phyloP scores from a whole-genome alignment of 176 grass and related monocot genomes.

The Oryza rufipogon region DNA sequence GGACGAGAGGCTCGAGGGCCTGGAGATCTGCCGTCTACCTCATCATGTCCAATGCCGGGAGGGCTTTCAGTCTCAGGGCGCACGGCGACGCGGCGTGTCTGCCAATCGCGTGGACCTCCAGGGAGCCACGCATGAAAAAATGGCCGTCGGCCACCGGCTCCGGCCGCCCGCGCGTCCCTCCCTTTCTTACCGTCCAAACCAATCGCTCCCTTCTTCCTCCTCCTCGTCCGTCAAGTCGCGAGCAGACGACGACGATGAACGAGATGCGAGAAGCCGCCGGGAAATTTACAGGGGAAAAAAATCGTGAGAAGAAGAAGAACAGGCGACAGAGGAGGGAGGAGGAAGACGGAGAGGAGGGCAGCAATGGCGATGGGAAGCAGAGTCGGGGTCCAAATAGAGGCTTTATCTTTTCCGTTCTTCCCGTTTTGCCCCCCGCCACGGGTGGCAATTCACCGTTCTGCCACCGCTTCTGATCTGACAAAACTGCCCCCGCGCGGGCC shows the following conservation, averaged over 20 bases:
- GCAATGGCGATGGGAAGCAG: conserved; percentile 67
- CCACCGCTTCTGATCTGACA: conserved; percentile 23
- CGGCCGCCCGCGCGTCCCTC: conserved; percentile 1
- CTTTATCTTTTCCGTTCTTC: conserved; percentile 56
- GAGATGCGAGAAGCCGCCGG: conserved; percentile 3
- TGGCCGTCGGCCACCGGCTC: conserved; percentile 44
- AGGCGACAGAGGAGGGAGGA: not conserved
- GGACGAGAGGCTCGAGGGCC: not conserved
- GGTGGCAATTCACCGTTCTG: conserved; percentile 34
- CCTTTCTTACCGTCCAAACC: conserved; percentile 20
- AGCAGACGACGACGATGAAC: not conserved
- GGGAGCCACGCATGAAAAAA: conserved; percentile 58
- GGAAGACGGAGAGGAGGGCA: conserved; percentile 44
- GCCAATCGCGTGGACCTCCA: conserved; percentile 55
- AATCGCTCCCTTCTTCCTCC: conserved; percentile 5
- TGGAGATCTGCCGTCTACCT: conserved; percentile 65
- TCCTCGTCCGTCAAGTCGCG: conserved; percentile 14
- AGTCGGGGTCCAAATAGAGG: conserved; percentile 64
- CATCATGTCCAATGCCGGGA: conserved; percentile 84
- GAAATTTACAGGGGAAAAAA: conserved; percentile 28
- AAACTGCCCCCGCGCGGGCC: conserved; percentile 38
- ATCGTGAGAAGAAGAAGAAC: conserved; percentile 35
- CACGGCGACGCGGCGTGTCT: conserved; percentile 38
- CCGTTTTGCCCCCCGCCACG: conserved; percentile 17
- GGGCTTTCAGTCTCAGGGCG: conserved; percentile 35